Base-by-base conservation (phyloP, 169 alveolate species). In the Plasmodium ovale region DNA sequence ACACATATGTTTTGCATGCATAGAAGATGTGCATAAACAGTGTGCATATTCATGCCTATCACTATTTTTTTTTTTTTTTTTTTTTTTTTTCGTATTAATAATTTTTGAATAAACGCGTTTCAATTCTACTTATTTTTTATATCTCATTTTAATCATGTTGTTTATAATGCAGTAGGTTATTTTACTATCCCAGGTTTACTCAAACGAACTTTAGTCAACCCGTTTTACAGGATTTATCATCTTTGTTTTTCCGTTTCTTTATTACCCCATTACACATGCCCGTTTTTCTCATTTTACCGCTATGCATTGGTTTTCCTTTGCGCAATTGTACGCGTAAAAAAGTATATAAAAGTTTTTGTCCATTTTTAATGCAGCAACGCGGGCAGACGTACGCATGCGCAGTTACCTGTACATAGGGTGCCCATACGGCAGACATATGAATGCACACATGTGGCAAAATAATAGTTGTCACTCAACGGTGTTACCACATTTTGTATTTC, bases 1-100 rank as follows among this genome's bases (percentile, higher is more conserved):
- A 59, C 29, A 59, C 29, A 9, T 59, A 59, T 59, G 29, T 27
- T 25, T 23, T 25, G 51, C 21, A 25, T 58, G 1, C 27, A 59
- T 59, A 59, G n/a, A n/a, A n/a, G n/a, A n/a, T n/a, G n/a, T 59
- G 21, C 27, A 23, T 25, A 59, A 25, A 59, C 9, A 39, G 9
- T 39, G 9, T 39, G n/a, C n/a, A n/a, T n/a, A n/a, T n/a, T 54
- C 16, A 10, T 12, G 14, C 3, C 64, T n/a, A 16, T 23, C 21
- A 10, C 35, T n/a, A 16, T 54, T n/a, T 54, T 3, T 54, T 54
- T n/a, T n/a, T 16, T 39, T 35, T 65, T 65, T 37, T 37, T 67
- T 67, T 37, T 12, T 12, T 65, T 67, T 60, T 60, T 60, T 60
- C 33, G 71, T 60, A 67, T 27, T 27, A 67, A 67, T 19, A 27